Evolutionary conservation across 768 basidiomycete species (phyloP), one percentile per base, ranked within the genome.

Genomic region (Collybia mongolica): DNA sequence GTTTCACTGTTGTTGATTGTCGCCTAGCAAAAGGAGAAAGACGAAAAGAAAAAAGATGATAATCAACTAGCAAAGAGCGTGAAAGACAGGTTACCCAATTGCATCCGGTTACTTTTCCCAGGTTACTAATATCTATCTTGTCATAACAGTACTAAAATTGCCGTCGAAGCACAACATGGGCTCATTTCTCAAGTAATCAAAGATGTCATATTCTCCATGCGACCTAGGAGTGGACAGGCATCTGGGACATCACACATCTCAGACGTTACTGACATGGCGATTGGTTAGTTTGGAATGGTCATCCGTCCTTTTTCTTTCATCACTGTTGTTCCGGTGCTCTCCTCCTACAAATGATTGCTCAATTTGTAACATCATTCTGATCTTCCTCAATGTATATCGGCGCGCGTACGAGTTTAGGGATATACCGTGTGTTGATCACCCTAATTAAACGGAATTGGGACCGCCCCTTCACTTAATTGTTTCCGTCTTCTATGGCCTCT

Each of bases 111-210:
- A 48, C 24, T 26, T 26, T 18, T 11, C 48, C 8, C 28, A 17
- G 42, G 51, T 22, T 40, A 11, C 36, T 45, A 5, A 20, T 22
- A 23, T 3, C 55, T 39, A 20, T 18, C 29, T 3, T 24, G 9
- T 32, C 46, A 46, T 40, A 9, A 22, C 59, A 98, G 95, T 64
- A 86, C 83, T 36, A 93, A 90, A 60, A 92, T 98, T 47, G 85
- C 93, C 0, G 79, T 86, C 3, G 94, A 98, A 63, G 90, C 90
- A 1, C 93, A 96, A 58, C 94, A 98, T 58, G 95, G 93, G 1
- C 81, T 98, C 47, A 93, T 97, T 53, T 77, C 93, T 2, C 95
- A 98, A 63, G 84, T 96, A 5, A 77, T 98, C 63, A 98, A 98
- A 65, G 93, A 96, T 54, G 80, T 92, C 39, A 81, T 98, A 36